Evolutionary conservation across 257 asterid species (phyloP).

Genomic region (Dorcoceras hygrometricum): DNA sequence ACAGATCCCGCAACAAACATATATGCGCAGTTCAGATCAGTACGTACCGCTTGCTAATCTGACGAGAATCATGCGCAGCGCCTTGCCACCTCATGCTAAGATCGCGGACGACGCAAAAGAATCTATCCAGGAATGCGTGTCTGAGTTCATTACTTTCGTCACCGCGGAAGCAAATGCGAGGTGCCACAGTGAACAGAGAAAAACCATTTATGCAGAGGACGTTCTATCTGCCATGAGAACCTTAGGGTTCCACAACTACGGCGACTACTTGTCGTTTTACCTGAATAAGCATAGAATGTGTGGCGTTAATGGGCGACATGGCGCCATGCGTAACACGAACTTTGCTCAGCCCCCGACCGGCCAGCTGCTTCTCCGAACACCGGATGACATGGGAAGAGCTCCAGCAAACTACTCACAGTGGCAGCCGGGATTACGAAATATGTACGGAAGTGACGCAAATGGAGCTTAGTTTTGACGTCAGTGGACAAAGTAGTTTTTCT

Average conservation of each 20-base stretch:
- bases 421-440: not conserved
- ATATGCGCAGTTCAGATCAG: not conserved
- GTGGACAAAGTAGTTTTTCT: too few relatives aligned
- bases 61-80: slow-evolving; percentile 13
- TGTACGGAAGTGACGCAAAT: not conserved
- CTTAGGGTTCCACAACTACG: slow-evolving; percentile 21
- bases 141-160: slow-evolving; percentile 20
- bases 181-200: slow-evolving; percentile 16
- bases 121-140: slow-evolving; percentile 16
- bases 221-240: slow-evolving; percentile 12
- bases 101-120: slow-evolving; percentile 16
- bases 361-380: not conserved
- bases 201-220: slow-evolving; percentile 21
- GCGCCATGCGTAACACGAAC: not conserved
- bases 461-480: not conserved
- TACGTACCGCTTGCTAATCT: slow-evolving; percentile 10
- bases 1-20: not conserved
- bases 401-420: not conserved
- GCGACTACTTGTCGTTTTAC: slow-evolving; percentile 14
- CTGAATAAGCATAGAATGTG: slow-evolving; percentile 16
- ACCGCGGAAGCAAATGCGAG: slow-evolving; percentile 23
- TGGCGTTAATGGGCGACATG: not conserved
- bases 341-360: not conserved
- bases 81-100: slow-evolving; percentile 19
- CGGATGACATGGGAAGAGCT: not conserved